Evolutionary conservation across 768 basidiomycete genomes (phyloP).

Genomic region (Ramaria rubella): DNA sequence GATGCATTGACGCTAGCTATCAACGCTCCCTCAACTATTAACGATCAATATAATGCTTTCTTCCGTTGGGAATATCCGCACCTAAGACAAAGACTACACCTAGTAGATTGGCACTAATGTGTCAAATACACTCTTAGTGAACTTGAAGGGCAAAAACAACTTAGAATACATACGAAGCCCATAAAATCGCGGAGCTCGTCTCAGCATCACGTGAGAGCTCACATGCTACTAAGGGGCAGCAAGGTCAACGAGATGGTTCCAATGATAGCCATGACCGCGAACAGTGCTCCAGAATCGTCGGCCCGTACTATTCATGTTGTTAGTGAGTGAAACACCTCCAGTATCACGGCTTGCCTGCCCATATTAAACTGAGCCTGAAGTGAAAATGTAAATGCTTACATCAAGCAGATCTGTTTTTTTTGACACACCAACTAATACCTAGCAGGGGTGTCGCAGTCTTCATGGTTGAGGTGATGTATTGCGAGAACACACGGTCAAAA

Average conservation of each 20-base stretch:
- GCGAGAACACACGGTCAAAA: conserved; percentile 68
- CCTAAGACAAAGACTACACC: conserved; percentile 58
- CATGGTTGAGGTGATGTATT: conserved; percentile 53
- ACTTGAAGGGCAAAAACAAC: background rate
- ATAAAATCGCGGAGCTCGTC: conserved; percentile 66
- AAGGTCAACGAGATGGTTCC: conserved; percentile 61
- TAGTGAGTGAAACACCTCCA: background rate
- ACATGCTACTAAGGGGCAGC: conserved; percentile 69
- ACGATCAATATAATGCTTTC: background rate
- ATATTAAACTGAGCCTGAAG: conserved; percentile 59
- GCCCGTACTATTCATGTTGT: conserved; percentile 44
- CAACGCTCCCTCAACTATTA: conserved; percentile 56
- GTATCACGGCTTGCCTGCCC: conserved; percentile 52
- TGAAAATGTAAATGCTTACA: background rate
- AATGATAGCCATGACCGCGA: conserved; percentile 59
- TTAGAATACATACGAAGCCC: conserved; percentile 53
- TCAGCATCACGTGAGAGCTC: conserved; percentile 79
- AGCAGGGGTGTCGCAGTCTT: conserved; percentile 59
- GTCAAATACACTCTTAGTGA: background rate
- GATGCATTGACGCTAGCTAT: conserved; percentile 52
- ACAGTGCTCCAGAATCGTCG: conserved; percentile 53
- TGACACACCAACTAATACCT: conserved; percentile 40
- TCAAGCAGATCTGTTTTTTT: background rate
- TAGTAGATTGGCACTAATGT: conserved; percentile 54
- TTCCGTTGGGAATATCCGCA: conserved; percentile 26